These are phyloP conservation scores for Phialophora macrospora DNA, from an alignment of 2,329 filamentous ascomycete species.

Conservation along the genomic window DNA sequence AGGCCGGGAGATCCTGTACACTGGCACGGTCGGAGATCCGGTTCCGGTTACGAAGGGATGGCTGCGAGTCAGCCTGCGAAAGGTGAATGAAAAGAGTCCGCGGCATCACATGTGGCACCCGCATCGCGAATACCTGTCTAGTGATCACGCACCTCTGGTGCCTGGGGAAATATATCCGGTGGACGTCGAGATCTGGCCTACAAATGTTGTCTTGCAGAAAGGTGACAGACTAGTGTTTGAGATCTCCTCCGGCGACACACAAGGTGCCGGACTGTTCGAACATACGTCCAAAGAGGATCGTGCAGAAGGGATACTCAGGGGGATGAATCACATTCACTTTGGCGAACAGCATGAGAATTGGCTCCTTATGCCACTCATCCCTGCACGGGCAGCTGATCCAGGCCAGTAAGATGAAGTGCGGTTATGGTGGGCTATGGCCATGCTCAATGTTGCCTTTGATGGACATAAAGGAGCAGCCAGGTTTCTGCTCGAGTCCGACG, in stretches of 20 bases:
- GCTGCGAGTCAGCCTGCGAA: slow-evolving; percentile 59
- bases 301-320: slow-evolving; percentile 50
- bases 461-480: background rate
- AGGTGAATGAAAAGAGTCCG: slow-evolving; percentile 51
- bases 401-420: background rate
- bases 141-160: slow-evolving; percentile 54
- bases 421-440: background rate
- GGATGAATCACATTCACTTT: slow-evolving; percentile 57
- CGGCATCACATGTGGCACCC: slow-evolving; percentile 55
- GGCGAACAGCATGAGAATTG: slow-evolving; percentile 53
- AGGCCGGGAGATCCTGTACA: slow-evolving; percentile 61
- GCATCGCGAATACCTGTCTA: slow-evolving; percentile 57
- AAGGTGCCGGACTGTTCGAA: slow-evolving; percentile 45
- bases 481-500: background rate
- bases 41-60: slow-evolving; percentile 61
- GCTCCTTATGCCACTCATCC: slow-evolving; percentile 56
- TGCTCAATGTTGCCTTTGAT: background rate
- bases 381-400: slow-evolving; percentile 37
- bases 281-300: slow-evolving; percentile 28
- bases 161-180: slow-evolving; percentile 58
- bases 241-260: slow-evolving; percentile 54
- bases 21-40: slow-evolving; percentile 61
- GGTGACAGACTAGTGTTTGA: slow-evolving; percentile 43
- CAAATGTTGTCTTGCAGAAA: slow-evolving; percentile 46
- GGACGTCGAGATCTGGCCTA: slow-evolving; percentile 53